A percentile compares a stretch with the other conserved stretches of the same genome.
Conservation (phyloP, 805 yeast genomes). For the Myxozyma kluyveri region DNA sequence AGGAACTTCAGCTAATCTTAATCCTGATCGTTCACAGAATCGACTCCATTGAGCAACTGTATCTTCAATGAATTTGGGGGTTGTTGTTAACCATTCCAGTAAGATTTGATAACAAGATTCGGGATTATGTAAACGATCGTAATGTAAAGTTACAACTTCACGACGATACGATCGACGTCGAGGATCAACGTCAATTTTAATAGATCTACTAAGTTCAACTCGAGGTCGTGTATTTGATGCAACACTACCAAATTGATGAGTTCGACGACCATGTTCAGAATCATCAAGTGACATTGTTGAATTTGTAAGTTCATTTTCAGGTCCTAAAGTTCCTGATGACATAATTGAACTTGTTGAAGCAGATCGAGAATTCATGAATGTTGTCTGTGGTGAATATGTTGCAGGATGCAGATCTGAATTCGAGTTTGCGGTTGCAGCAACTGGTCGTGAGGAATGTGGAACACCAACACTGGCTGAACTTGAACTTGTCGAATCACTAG, state of each 20-base stretch:
- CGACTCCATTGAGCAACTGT: slow-evolving; percentile 73
- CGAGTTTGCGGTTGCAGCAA: not conserved
- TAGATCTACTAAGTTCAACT: slow-evolving; percentile 63
- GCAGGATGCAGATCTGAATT: slow-evolving; percentile 7
- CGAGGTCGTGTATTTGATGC: slow-evolving; percentile 18
- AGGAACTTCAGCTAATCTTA: slow-evolving; percentile 81
- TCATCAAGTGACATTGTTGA: slow-evolving; percentile 24
- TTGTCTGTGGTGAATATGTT: not conserved
- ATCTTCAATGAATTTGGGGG: slow-evolving; percentile 81
- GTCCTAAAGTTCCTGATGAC: slow-evolving; percentile 2
- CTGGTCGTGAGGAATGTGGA: not conserved
- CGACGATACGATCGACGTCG: slow-evolving; percentile 66
- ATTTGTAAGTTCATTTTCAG: slow-evolving; percentile 12
- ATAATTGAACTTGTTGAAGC: not conserved
- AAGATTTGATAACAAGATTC: slow-evolving; percentile 90
- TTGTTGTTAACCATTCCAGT: slow-evolving; percentile 88
- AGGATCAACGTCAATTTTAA: slow-evolving; percentile 75
- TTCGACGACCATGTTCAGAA: slow-evolving; percentile 13
- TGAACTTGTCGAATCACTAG: slow-evolving; percentile 2
- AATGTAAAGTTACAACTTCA: slow-evolving; percentile 78
- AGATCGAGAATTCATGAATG: not conserved
- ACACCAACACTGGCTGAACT: not conserved
- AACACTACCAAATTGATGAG: slow-evolving; percentile 13
- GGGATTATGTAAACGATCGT: slow-evolving; percentile 89
- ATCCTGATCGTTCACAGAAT: slow-evolving; percentile 79